Conservation (phyloP, 1,284 basidiomycete genomes). For the Ceratobasidium sp. region DNA sequence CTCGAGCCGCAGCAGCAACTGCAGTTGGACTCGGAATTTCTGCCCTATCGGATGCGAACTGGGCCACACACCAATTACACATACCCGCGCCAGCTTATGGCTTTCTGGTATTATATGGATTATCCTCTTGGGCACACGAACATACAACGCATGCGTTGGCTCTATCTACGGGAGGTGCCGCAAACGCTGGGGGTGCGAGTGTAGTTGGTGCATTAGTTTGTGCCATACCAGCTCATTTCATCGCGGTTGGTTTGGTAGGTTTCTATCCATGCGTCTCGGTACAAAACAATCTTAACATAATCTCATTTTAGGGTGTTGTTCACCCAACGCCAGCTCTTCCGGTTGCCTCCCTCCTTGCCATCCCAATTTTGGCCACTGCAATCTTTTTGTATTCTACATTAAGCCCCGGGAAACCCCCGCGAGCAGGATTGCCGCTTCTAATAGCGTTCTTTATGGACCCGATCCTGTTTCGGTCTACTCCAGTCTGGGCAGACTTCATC, state of each 20-base stretch:
- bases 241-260: conserved; percentile 28
- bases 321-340: conserved; percentile 32
- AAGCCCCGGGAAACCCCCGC: background rate
- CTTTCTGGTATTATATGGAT: conserved; percentile 26
- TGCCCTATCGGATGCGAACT: conserved; percentile 24
- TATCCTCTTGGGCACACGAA: conserved; percentile 31
- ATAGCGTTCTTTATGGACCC: conserved; percentile 26
- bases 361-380: conserved; percentile 11
- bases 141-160: conserved; percentile 28
- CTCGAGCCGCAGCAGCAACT: conserved; percentile 22
- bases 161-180: conserved; percentile 5
- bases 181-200: conserved; percentile 6
- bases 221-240: conserved; percentile 36
- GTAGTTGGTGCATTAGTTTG: conserved; percentile 32
- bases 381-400: conserved; percentile 19
- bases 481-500: conserved; percentile 61
- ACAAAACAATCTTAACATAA: background rate
- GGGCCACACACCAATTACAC: conserved; percentile 26
- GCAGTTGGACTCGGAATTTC: conserved; percentile 33
- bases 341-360: conserved; percentile 16
- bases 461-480: conserved; percentile 60
- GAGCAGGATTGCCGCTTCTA: conserved; percentile 11
- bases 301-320: conserved; percentile 2
- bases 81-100: conserved; percentile 33
- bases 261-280: background rate